A percentile compares a stretch with the other conserved stretches of the same genome.
phyloP scores from a whole-genome alignment of 2,329 filamentous ascomycete species.

The Monosporascus cannonballus region DNA sequence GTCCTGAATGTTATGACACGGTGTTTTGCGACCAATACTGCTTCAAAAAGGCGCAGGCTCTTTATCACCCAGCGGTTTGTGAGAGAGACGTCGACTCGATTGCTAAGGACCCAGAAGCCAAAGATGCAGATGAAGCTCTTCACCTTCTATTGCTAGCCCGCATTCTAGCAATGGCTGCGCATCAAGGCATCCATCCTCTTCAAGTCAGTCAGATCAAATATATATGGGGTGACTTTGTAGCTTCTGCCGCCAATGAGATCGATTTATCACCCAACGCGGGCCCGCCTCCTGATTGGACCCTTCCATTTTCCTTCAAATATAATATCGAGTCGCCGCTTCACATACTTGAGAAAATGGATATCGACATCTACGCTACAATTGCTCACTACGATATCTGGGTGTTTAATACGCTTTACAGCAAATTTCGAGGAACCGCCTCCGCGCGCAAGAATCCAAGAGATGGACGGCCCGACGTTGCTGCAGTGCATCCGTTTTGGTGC shows the following conservation, averaged over 20 bases:
- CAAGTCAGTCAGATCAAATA: slow-evolving; percentile 60
- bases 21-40: slow-evolving; percentile 61
- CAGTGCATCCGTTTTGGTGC: slow-evolving; percentile 94
- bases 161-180: slow-evolving; percentile 55
- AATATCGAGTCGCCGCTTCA: slow-evolving; percentile 71
- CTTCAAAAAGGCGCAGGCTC: slow-evolving; percentile 48
- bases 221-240: slow-evolving; percentile 63
- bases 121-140: slow-evolving; percentile 54
- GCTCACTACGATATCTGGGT: slow-evolving; percentile 69
- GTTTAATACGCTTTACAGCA: slow-evolving; percentile 85
- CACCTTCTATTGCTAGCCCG: slow-evolving; percentile 59
- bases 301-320: slow-evolving; percentile 73
- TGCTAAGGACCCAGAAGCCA: slow-evolving; percentile 56
- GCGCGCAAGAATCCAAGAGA: slow-evolving; percentile 71
- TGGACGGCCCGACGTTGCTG: slow-evolving; percentile 82
- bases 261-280: slow-evolving; percentile 46
- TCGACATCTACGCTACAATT: slow-evolving; percentile 62
- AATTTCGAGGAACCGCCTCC: slow-evolving; percentile 89
- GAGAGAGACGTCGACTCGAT: slow-evolving; percentile 61
- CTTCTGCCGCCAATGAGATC: slow-evolving; percentile 45
- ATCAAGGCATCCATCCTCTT: slow-evolving; percentile 56
- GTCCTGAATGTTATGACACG: slow-evolving; percentile 57
- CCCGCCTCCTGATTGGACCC: slow-evolving; percentile 56
- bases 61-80: slow-evolving; percentile 61
- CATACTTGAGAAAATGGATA: slow-evolving; percentile 76